phyloP scores from a whole-genome alignment of 192 early-diverging fungal species.

The Linnemannia zychae region DNA sequence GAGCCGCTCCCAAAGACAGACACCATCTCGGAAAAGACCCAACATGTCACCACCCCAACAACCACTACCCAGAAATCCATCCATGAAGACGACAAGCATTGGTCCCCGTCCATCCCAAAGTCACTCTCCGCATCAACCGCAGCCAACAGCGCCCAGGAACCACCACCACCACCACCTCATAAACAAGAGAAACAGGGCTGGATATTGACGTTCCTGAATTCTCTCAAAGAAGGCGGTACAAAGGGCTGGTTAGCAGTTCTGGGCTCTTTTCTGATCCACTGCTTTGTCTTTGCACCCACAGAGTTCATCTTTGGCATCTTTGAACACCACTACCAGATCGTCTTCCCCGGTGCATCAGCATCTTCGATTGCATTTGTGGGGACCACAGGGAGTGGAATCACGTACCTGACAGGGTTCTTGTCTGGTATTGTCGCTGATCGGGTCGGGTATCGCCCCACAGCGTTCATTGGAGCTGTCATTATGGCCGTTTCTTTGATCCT shows the following conservation, averaged over 20 bases:
- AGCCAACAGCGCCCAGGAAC: neutral
- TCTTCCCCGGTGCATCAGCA: slow-evolving; percentile 30
- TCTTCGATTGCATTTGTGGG: slow-evolving; percentile 46
- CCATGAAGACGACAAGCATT: neutral
- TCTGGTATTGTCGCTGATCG: slow-evolving; percentile 43
- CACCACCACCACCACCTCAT: neutral
- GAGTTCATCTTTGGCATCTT: slow-evolving; percentile 47
- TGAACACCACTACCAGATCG: slow-evolving; percentile 36
- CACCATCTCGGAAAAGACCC: neutral
- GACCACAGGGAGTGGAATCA: slow-evolving; percentile 40
- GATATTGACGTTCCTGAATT: neutral
- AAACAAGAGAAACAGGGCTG: neutral
- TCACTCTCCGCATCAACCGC: neutral
- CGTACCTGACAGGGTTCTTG: slow-evolving; percentile 48
- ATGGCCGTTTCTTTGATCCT: slow-evolving; percentile 55
- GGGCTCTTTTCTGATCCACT: slow-evolving; percentile 37
- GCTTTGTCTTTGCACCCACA: slow-evolving; percentile 51
- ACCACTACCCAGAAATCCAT: neutral
- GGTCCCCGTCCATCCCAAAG: neutral
- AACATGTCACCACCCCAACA: neutral
- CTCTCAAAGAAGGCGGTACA: slow-evolving; percentile 21
- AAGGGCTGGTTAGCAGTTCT: slow-evolving; percentile 42
- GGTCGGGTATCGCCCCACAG: slow-evolving; percentile 66
- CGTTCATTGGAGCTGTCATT: slow-evolving; percentile 60
- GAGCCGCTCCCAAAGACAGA: neutral